Base-by-base conservation (phyloP, 2,329 filamentous ascomycete species). In the Aspergillus quadricinctus region DNA sequence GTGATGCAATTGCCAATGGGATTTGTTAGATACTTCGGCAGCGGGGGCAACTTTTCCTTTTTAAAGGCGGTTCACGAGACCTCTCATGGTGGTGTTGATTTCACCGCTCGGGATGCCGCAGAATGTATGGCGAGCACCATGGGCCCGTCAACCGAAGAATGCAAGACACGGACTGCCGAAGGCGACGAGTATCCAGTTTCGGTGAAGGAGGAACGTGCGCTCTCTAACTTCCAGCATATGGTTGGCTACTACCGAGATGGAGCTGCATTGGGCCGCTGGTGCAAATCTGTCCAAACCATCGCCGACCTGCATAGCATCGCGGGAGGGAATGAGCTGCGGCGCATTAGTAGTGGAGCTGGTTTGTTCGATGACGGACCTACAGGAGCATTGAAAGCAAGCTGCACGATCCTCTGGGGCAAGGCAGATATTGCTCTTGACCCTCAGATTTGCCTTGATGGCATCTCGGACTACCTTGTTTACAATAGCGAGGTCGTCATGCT, bases 211-310 rank as follows among this genome's bases (percentile, higher is more conserved):
- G 64, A 69, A 27, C 74, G 80, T 11, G 67, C 75, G 2, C 66
- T 69, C 29, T 76, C 75, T 25, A 80, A 79, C 56, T 81, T 82
- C 71, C 68, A 74, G 11, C 75, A 82, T 58, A 80, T 80, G 64
- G 77, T 81, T 25, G 69, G 74, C 11, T 78, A 84, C 53, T 86
- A 85, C 67, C 78, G 81, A 31, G 76, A 85, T 46, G 77, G 77
- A 2, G 71, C 82, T 0, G 69, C 75, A 21, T 57, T 67, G 3
- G 68, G 68, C 0, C 68, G 65, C 11, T 86, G 83, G 83, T 69
- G 73, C 35, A 83, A 83, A 61, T 79, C 78, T 1, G 65, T 81
- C 25, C 75, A 81, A 58, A 80, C 75, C 0, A 75, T 83, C 21
- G 72, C 77, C 14, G 73, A 72, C 3, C 72, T 83, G 7, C 78